Base-by-base conservation (phyloP, 2,329 filamentous ascomycete species). In the Diaporthe capsici region DNA sequence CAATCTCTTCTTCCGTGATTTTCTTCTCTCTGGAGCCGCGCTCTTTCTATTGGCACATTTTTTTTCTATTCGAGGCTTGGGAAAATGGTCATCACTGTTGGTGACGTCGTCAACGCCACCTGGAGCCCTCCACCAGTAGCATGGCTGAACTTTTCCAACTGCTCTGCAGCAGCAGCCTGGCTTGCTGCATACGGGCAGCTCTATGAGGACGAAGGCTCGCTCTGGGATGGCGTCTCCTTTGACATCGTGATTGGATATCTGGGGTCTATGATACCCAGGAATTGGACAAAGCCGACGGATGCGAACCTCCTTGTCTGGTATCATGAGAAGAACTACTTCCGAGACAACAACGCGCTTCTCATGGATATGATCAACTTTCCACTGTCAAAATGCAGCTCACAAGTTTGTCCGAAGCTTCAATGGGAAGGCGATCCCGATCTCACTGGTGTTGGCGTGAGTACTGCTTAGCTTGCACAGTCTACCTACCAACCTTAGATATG, bases 381-480 rank as follows among this genome's bases (percentile, higher is more conserved):
- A 8, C 7, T 61, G 6, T n/a, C 37, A 15, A 44, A 65, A 7
- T 76, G 78, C 47, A 76, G 34, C 25, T 72, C 76, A 53, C 75
- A 73, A 8, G 78, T 73, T 31, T 74, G 75, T 39, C 75, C 75
- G 2, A 37, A 75, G 34, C 60, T 76, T 28, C 61, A 76, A 57
- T 76, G 71, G 71, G 49, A 73, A n/a, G 76, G 76, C 20, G 76
- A 77, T 53, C 61, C 63, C 8, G 76, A 77, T 39, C 57, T 77
- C 4, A 70, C 74, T 2, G 76, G 76, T n/a, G 75, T 76, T 17
- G 76, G 76, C 44, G 76, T 77, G 22, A 58, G 75, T 75, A 2
- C 15, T 65, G 10, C 13, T 13, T 20, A 10, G 15, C 31, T 28
- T 42, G 25, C 10, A 20, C 28, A 25, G 22, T 12, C n/a, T 28